These are phyloP conservation scores for Yarrowia osloensis DNA, from an alignment of 805 yeast genomes.

Conservation along the genomic window DNA sequence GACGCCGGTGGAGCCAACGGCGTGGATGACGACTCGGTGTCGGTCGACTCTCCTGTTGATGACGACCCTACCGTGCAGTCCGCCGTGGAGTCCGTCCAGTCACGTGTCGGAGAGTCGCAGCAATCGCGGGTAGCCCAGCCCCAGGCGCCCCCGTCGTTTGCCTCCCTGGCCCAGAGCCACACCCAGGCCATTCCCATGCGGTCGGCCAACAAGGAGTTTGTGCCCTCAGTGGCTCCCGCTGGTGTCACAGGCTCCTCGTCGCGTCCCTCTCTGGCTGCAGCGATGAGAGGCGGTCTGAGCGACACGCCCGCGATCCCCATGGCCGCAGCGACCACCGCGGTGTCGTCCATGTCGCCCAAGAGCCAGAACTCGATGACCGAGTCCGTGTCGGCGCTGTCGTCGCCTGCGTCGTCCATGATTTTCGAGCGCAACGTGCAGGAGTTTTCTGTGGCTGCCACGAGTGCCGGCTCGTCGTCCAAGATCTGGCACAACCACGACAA, in stretches of 20 bases:
- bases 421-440: constrained; percentile 71
- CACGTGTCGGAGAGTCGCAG: neutral
- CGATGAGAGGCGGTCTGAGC: neutral
- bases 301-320: constrained; percentile 3
- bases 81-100: neutral
- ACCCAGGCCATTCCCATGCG: neutral
- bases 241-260: neutral
- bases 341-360: constrained; percentile 25
- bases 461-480: constrained; percentile 4
- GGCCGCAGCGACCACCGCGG: constrained; percentile 8
- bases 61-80: neutral
- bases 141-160: neutral
- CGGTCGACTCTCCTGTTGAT: neutral
- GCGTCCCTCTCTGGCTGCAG: constrained; percentile 7
- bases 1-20: neutral
- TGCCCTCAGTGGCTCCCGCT: neutral
- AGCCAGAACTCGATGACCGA: constrained; percentile 27
- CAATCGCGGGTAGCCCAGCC: neutral
- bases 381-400: constrained; percentile 31
- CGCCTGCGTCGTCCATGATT: constrained; percentile 52
- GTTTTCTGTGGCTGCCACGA: constrained; percentile 39
- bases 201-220: neutral
- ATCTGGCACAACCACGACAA: constrained; percentile 33
- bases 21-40: neutral
- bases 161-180: neutral